Percentiles rank a stretch among this genome's conserved stretches.
Evolutionary conservation across 73 alveolate genomes (phyloP).

Genomic region (Breviolum minutum): DNA sequence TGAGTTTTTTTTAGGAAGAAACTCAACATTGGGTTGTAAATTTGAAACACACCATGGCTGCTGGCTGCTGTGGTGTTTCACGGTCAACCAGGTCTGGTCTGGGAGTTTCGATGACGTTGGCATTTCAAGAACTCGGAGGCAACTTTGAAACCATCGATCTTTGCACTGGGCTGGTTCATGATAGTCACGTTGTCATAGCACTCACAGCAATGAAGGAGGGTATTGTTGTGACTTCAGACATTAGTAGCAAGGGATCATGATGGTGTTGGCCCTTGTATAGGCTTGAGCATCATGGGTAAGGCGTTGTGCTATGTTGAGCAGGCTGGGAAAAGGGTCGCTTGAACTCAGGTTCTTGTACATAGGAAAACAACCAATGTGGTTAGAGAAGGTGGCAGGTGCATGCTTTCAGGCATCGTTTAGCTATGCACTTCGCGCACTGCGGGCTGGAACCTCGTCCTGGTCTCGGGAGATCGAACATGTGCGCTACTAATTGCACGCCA

Average conservation of each 20-base stretch:
- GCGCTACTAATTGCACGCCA: not conserved
- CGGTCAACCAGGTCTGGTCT: constrained; percentile 43
- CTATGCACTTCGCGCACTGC: not conserved
- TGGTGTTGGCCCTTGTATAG: not conserved
- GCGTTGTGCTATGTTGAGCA: constrained; percentile 49
- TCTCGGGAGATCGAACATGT: not conserved
- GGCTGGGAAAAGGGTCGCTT: not conserved
- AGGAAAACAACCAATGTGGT: not conserved
- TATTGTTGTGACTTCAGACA: not conserved
- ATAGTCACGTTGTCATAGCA: not conserved
- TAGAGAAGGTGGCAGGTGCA: too few relatives aligned
- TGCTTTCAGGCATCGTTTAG: not conserved
- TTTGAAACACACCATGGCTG: not conserved
- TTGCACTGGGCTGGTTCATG: too few relatives aligned
- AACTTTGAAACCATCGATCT: too few relatives aligned
- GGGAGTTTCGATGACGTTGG: constrained; percentile 33
- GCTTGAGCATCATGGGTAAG: constrained; percentile 57
- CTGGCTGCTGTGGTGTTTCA: not conserved
- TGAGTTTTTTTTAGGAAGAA: not conserved
- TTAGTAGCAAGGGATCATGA: too few relatives aligned
- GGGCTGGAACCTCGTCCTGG: not conserved
- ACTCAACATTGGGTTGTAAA: not conserved
- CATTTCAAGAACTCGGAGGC: constrained; percentile 80
- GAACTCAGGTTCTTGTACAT: not conserved
- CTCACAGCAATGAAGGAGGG: not conserved